Conservation (phyloP, 1,284 basidiomycete species). For the Pulchroboletus neoregius region DNA sequence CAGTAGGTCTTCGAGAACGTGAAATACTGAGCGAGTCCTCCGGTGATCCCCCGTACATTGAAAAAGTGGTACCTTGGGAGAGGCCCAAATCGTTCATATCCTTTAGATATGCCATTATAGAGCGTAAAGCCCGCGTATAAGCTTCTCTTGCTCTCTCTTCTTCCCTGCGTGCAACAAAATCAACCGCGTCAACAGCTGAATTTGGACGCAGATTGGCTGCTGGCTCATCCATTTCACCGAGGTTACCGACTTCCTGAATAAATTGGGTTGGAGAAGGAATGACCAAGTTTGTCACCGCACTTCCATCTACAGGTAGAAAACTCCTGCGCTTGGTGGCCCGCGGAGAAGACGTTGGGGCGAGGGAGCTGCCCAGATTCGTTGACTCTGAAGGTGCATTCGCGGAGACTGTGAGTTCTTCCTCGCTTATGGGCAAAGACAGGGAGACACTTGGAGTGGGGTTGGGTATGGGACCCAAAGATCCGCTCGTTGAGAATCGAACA, state of each 20-base stretch:
- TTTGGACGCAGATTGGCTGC: conserved; percentile 38
- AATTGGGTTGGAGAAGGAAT: conserved; percentile 63
- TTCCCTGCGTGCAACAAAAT: conserved; percentile 46
- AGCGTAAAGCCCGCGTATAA: conserved; percentile 75
- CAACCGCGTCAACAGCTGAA: conserved; percentile 45
- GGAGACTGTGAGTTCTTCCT: conserved; percentile 19
- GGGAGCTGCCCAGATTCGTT: conserved; percentile 38
- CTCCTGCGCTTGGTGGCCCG: conserved; percentile 71
- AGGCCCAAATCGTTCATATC: conserved; percentile 88
- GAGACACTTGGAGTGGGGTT: conserved; percentile 29
- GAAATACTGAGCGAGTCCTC: conserved; percentile 37
- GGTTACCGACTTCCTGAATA: conserved; percentile 46
- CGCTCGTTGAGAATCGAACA: conserved; percentile 65
- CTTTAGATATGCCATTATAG: conserved; percentile 90
- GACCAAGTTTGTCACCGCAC: conserved; percentile 47
- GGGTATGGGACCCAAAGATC: conserved; percentile 46
- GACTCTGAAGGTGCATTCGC: conserved; percentile 2
- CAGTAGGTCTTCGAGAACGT: conserved; percentile 61
- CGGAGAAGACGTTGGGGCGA: conserved; percentile 45
- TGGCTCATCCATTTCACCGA: conserved; percentile 40
- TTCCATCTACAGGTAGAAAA: conserved; percentile 77
- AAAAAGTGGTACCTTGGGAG: conserved; percentile 50
- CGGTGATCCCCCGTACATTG: conserved; percentile 50
- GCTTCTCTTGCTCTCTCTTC: conserved; percentile 67
- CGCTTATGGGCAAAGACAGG: conserved; percentile 27